Evolutionary conservation across 768 basidiomycete species (phyloP), one percentile per base, ranked within the genome.

Genomic region (Termitomyces sp.): DNA sequence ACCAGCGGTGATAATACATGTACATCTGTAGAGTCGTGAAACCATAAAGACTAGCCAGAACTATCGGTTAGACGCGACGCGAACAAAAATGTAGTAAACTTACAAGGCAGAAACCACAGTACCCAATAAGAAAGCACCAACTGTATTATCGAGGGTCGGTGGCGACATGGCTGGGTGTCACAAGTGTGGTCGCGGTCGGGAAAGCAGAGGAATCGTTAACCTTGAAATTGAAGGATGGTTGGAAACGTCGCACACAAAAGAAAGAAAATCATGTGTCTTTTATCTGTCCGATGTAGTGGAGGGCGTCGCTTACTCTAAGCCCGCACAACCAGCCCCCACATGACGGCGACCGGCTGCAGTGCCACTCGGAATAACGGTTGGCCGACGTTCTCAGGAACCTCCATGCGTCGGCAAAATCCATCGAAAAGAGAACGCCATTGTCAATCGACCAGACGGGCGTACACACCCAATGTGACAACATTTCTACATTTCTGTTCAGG

Each of bases 1-100:
- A 62, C 60, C 67, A 77, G 14, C 68, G 62, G 45, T 74, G 71
- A 51, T 72, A 77, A 58, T 76, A 77, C 64, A 66, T 67, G 55
- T 72, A 74, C 12, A 68, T 59, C 51, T 77, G 75, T 5, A 74
- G 63, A 8, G 69, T 68, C 2, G 69, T 76, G 49, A 74, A 65
- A 19, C 76, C 76, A 40, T 69, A 77, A 12, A 77, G 56, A 40
- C 75, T 77, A 42, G 19, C 41, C 12, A 24, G 22, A 26, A 21
- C 2, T 9, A 37, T 35, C 14, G 17, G 21, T 40, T n/a, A 43
- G 42, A 5, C 21, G 6, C 5, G 11, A 6, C 26, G 14, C 19
- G 49, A 50, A 38, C 11, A 9, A 40, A n/a, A 28, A 19, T 5
- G 11, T 19, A 42, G 28, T 15, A 38, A 11, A 64, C 71, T 56